Evolutionary conservation across 805 yeast species (phyloP).

Genomic region (Nakazawaea holstii): DNA sequence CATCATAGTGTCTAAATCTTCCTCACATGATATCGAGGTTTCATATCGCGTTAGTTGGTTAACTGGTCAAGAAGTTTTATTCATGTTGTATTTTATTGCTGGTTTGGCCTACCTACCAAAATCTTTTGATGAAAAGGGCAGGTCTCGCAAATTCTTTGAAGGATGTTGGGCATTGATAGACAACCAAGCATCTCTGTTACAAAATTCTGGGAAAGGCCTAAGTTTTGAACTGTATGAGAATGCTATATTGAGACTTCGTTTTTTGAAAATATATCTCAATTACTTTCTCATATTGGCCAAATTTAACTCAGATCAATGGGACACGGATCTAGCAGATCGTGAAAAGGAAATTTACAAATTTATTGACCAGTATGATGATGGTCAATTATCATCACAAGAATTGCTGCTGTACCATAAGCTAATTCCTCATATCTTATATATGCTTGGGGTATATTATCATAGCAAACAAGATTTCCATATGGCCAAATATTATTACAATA

Average conservation of each 20-base stretch:
- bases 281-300: constrained; percentile 33
- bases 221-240: constrained; percentile 20
- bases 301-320: constrained; percentile 25
- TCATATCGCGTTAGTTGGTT: constrained; percentile 33
- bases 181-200: constrained; percentile 18
- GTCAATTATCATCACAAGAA: constrained; percentile 33
- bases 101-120: constrained; percentile 34
- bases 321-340: constrained; percentile 2
- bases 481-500: constrained; percentile 34
- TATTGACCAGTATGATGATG: constrained; percentile 29
- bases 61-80: constrained; percentile 35
- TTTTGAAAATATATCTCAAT: constrained; percentile 23
- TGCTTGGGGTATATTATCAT: constrained; percentile 36
- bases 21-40: constrained; percentile 10
- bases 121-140: constrained; percentile 27
- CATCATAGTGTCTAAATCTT: constrained; percentile 1
- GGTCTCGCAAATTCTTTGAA: constrained; percentile 30
- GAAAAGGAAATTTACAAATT: constrained; percentile 25
- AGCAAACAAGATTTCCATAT: constrained; percentile 27
- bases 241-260: constrained; percentile 24
- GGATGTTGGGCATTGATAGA: constrained; percentile 30
- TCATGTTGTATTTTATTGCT: constrained; percentile 34
- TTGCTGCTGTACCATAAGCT: constrained; percentile 29
- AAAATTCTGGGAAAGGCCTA: background rate
- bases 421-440: constrained; percentile 31